Evolutionary conservation across 352 stramenopile genomes (phyloP), one percentile per base, ranked within the genome.

Genomic region (Globisporangium acanthophoron): DNA sequence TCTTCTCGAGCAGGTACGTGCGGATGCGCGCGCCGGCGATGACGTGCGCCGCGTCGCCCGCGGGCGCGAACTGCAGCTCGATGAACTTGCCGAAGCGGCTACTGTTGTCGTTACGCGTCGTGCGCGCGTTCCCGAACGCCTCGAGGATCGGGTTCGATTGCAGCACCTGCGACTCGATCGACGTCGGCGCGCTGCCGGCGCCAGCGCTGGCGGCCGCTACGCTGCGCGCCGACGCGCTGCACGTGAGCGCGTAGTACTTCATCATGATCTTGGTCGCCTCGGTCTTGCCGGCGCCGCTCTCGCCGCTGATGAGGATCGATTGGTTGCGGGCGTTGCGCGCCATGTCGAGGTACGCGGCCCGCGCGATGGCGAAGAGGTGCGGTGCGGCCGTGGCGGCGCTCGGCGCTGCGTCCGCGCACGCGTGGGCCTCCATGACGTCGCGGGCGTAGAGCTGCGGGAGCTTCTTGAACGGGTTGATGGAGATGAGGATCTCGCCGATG

Each of bases 1-100:
- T 92, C 68, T 98, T 98, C 69, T 99, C 96, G 7, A 99, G 71
- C 20, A 99, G 80, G 60, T 98, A 99, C 13, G 92, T 37, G 62
- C 84, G 81, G 54, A 97, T 94, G 9, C 73, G 75, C 21, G 87
- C 89, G 20, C 90, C 90, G 16, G 87, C 73, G 45, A 85, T 70
- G 12, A 64, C 61, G 54, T 73, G 63, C 24, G 70, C 45, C 5
- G 7, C 20, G 18, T 62, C 41, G 24, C 24, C 50, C 21, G 47
- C 50, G 49, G 70, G 35, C 41, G 71, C 64, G 63, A 96, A 92
- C 47, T 88, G 75, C 33, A 96, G 62, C 67, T 95, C 79, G 39
- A 97, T 96, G 67, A 94, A 97, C 57, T 97, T 97, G 60, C 88
- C 88, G 68, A 96, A 96, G 49, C 88, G 86, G 54, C 78, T 92